These are phyloP conservation scores for Ocimum tenuiflorum DNA, from an alignment of 257 asterid genomes.

Conservation along the genomic window DNA sequence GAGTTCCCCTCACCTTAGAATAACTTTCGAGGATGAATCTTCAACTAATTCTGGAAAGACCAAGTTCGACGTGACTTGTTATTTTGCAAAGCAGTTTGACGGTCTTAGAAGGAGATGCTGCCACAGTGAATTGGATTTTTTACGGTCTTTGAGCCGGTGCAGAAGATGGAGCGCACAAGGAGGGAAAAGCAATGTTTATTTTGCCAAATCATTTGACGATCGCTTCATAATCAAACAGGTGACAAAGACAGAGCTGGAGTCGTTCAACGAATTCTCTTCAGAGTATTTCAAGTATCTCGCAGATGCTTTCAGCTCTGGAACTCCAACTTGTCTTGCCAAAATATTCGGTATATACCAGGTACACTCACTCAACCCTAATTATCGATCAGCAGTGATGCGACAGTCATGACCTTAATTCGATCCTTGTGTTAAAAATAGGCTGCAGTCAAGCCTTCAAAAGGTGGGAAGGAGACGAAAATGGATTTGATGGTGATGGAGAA, in stretches of 20 bases:
- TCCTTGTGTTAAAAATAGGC: no score
- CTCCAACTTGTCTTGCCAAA: constrained; percentile 97
- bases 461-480: constrained; percentile 86
- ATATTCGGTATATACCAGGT: constrained; percentile 94
- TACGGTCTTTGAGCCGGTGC: constrained; percentile 79
- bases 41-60: constrained; percentile 41
- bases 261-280: constrained; percentile 70
- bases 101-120: constrained; percentile 74
- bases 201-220: constrained; percentile 81
- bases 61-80: constrained; percentile 76
- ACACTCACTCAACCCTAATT: no score
- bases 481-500: constrained; percentile 98
- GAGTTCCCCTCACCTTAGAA: constrained; percentile 65
- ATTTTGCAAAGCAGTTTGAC: constrained; percentile 76
- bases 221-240: constrained; percentile 86
- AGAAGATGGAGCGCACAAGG: constrained; percentile 93
- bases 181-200: constrained; percentile 92
- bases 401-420: no score
- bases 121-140: constrained; percentile 57
- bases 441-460: constrained; percentile 52
- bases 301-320: constrained; percentile 53
- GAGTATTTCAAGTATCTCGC: constrained; percentile 68
- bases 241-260: constrained; percentile 86
- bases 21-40: constrained; percentile 65
- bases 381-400: no score